Evolutionary conservation across 1,139 yeast genomes (phyloP).

Genomic region (Suhomyces guaymorum): DNA sequence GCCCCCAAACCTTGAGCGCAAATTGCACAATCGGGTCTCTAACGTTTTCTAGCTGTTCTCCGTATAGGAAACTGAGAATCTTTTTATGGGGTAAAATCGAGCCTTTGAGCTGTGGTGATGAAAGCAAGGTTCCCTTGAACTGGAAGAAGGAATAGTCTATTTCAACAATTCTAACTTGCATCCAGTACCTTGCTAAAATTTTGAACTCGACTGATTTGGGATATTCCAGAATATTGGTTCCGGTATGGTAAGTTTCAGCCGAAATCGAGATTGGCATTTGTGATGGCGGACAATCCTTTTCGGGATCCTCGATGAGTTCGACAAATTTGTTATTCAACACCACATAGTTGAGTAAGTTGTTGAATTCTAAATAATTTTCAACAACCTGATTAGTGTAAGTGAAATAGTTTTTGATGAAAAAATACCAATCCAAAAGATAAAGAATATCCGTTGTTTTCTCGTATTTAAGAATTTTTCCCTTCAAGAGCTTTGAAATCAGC

Average conservation of each 20-base stretch:
- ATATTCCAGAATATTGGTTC: constrained; percentile 7
- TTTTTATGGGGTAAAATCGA: constrained; percentile 30
- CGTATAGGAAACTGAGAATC: constrained; percentile 20
- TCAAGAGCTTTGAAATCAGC: constrained; percentile 24
- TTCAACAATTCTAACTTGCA: constrained; percentile 32
- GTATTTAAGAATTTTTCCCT: constrained; percentile 21
- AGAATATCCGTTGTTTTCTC: constrained; percentile 28
- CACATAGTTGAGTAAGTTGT: constrained; percentile 30
- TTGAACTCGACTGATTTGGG: constrained; percentile 21
- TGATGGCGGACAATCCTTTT: constrained; percentile 6
- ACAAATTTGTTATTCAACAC: constrained; percentile 31
- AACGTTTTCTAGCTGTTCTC: constrained; percentile 14
- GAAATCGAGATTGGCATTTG: background rate
- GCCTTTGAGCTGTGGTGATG: constrained; percentile 30
- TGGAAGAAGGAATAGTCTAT: constrained; percentile 35
- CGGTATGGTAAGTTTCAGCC: background rate
- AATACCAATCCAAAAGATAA: constrained; percentile 34
- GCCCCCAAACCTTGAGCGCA: constrained; percentile 23
- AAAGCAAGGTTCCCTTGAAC: constrained; percentile 31
- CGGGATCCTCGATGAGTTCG: constrained; percentile 21
- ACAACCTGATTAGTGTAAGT: constrained; percentile 23
- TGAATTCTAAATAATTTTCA: constrained; percentile 35
- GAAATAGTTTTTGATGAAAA: constrained; percentile 28
- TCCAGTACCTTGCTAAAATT: constrained; percentile 30
- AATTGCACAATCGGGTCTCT: constrained; percentile 17